Percentiles rank a stretch among this genome's conserved stretches.
phyloP scores from a whole-genome alignment of 176 grass and related monocot genomes.

The Zoysia pacifica region DNA sequence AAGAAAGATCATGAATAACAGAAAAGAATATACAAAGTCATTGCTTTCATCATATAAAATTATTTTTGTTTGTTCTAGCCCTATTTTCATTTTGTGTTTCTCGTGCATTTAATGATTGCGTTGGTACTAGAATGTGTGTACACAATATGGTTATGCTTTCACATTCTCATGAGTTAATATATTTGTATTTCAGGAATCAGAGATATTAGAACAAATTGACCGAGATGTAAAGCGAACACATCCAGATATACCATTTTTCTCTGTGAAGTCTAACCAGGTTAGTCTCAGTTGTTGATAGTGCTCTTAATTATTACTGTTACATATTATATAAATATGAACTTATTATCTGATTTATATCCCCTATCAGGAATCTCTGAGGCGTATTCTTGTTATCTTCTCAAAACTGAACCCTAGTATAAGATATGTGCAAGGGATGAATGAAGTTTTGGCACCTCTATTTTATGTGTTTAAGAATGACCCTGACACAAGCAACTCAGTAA shows the following conservation, averaged over 20 bases:
- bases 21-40: conserved; percentile 17
- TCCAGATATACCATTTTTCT: conserved; percentile 84
- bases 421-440: conserved; percentile 99
- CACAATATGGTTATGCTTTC: conserved; percentile 24
- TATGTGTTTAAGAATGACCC: conserved; percentile 72
- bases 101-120: conserved; percentile 3
- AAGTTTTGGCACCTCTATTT: conserved; percentile 89
- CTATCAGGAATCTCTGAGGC: conserved; percentile 79
- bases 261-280: conserved; percentile 66
- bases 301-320: conserved; percentile 18
- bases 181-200: conserved; percentile 62
- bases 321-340: conserved; percentile 18
- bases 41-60: neutral
- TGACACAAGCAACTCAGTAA: conserved; percentile 61
- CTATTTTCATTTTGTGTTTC: neutral
- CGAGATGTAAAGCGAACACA: conserved; percentile 89
- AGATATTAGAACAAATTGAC: conserved; percentile 89
- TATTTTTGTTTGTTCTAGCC: neutral
- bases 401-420: conserved; percentile 87
- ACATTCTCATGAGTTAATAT: neutral
- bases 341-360: conserved; percentile 33
- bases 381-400: conserved; percentile 89
- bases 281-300: conserved; percentile 5
- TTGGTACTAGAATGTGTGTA: conserved; percentile 4
- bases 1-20: neutral